A percentile compares a stretch with the other conserved stretches of the same genome.
Evolutionary conservation across 768 basidiomycete genomes (phyloP).

Genomic region (Mycena polygramma): DNA sequence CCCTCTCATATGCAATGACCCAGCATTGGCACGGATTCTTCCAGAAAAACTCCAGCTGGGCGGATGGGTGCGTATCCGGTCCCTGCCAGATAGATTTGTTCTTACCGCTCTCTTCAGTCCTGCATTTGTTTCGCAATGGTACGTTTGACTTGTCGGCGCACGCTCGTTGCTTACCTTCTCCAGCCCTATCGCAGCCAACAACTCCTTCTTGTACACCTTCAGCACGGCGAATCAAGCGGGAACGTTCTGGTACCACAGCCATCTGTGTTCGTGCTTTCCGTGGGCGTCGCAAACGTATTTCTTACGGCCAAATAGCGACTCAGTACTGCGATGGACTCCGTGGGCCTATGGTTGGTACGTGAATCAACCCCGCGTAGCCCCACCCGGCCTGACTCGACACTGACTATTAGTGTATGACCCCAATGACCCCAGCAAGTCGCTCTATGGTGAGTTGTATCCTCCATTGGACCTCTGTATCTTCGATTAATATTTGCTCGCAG

Average conservation of each 20-base stretch:
- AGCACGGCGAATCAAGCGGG: slow-evolving; percentile 28
- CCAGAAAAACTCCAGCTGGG: slow-evolving; percentile 48
- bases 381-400: neutral
- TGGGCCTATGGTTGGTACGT: slow-evolving; percentile 48
- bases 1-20: neutral
- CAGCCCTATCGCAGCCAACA: slow-evolving; percentile 15
- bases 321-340: slow-evolving; percentile 63
- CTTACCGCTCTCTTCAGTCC: neutral
- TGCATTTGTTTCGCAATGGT: slow-evolving; percentile 10
- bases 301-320: slow-evolving; percentile 29
- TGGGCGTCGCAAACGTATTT: too few species aligned
- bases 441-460: slow-evolving; percentile 5
- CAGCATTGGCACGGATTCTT: slow-evolving; percentile 48
- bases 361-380: too few species aligned
- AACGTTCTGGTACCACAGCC: slow-evolving; percentile 52
- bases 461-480: neutral
- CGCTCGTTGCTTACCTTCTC: too few species aligned
- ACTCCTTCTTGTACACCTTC: slow-evolving; percentile 21
- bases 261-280: slow-evolving; percentile 34
- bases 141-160: too few species aligned
- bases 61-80: neutral
- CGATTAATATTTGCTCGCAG: slow-evolving; percentile 23
- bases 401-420: slow-evolving; percentile 37
- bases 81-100: too few species aligned
- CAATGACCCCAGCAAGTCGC: neutral